Base-by-base conservation (phyloP, 176 grass and related monocot species). In the Puya raimondii region DNA sequence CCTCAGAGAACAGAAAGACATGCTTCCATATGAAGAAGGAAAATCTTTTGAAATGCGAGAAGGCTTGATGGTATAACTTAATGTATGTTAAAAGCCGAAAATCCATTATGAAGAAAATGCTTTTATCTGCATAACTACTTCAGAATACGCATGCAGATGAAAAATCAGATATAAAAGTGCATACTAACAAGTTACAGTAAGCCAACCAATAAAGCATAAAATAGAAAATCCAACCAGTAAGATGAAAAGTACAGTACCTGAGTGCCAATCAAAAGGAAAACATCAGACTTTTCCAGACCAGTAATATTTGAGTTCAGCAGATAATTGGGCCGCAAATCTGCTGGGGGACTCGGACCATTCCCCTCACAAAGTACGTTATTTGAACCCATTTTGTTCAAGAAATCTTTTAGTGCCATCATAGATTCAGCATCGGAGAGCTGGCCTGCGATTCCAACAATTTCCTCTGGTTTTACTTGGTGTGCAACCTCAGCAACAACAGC, bases 351-450 rank as follows among this genome's bases (percentile, higher is more conserved):
- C 1, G 72, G 71, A 51, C 95, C 95, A 82, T 99, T 99, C 66
- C 87, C 95, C 59, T 99, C 95, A 13, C 95, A 94, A 1, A 90
- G 71, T 2, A 99, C 78, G 68, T 88, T 99, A 70, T 99, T 81
- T 53, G 95, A 99, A 84, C 95, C 95, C 74, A 99, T 72, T 80
- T 70, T 94, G 70, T 93, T 99, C 17, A 94, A 29, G 76, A 99
- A 94, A 86, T 99, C 95, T 87, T 99, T 99, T 50, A 99, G 53
- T 48, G 95, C 87, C 69, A 99, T 99, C 90, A 99, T 94, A 51
- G 90, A 99, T 75, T 99, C 95, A 68, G 95, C 95, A 50, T 99
- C 95, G 48, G 95, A 99, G 74, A 99, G 89, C 53, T 81, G 86
- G 53, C 95, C 95, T 49, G 95, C 90, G 72, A 99, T 84, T 70